Evolutionary conservation across 495 filamentous ascomycete species (phyloP).

Genomic region (Penicillium cataractarum): DNA sequence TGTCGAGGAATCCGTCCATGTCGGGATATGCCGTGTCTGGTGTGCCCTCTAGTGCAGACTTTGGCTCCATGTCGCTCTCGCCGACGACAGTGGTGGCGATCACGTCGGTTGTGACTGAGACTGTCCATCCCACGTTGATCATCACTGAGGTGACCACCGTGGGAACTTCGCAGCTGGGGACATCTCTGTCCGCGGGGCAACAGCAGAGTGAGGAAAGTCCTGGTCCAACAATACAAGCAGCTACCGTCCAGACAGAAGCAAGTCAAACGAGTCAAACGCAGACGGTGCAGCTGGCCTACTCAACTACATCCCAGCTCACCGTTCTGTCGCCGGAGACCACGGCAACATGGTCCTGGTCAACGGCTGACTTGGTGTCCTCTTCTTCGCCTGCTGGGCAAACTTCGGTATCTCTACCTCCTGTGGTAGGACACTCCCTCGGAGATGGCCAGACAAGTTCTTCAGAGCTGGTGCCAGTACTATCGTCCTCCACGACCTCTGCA

Average conservation of each 20-base stretch:
- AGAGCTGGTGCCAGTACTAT: not conserved
- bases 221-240: not conserved
- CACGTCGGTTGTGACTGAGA: slow-evolving; percentile 19
- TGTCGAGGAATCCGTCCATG: not conserved
- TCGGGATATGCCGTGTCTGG: not conserved
- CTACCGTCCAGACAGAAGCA: not conserved
- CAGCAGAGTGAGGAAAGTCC: not conserved
- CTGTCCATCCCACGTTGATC: slow-evolving; percentile 10
- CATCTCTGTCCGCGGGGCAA: not conserved
- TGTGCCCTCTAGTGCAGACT: not conserved
- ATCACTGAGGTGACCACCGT: slow-evolving; percentile 10
- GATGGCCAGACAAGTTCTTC: not conserved
- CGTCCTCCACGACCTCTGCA: not conserved
- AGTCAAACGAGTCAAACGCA: slow-evolving; percentile 8
- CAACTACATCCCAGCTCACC: not conserved
- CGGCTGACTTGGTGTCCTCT: not conserved
- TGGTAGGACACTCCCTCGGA: not conserved
- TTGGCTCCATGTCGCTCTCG: not conserved
- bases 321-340: not conserved
- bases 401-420: not conserved
- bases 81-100: not conserved
- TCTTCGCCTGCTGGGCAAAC: not conserved
- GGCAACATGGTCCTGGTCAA: not conserved
- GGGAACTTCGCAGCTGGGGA: not conserved
- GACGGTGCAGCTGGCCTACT: not conserved